Conservation (phyloP, 2,329 filamentous ascomycete species). For the Orbilia javanica region DNA sequence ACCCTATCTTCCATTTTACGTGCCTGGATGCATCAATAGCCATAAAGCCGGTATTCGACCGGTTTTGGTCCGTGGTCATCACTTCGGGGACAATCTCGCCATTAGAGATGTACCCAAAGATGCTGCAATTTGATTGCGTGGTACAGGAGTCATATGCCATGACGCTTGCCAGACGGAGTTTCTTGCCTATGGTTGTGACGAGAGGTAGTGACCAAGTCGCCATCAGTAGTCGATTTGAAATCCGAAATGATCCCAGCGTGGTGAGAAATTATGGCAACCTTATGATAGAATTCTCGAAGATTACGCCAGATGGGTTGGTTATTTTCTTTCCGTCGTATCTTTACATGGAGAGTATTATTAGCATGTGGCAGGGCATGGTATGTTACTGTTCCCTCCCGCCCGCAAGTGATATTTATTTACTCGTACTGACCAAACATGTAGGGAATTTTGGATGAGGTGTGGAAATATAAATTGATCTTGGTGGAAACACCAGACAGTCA, state of each 20-base stretch:
- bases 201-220: conserved; percentile 92
- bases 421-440: conserved; percentile 12
- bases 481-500: conserved; percentile 98
- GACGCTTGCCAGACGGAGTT: conserved; percentile 93
- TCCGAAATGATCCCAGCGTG: conserved; percentile 95
- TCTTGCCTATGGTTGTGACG: conserved; percentile 97
- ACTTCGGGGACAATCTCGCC: conserved; percentile 97
- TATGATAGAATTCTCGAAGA: conserved; percentile 92
- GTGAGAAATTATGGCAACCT: conserved; percentile 96
- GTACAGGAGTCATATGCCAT: conserved; percentile 98
- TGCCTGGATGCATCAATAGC: conserved; percentile 97
- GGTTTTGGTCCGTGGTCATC: conserved; percentile 98
- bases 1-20: conserved; percentile 96
- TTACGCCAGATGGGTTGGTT: conserved; percentile 97
- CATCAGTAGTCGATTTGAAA: conserved; percentile 93
- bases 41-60: conserved; percentile 96
- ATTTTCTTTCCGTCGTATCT: conserved; percentile 99
- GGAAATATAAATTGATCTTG: conserved; percentile 98
- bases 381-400: neutral
- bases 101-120: conserved; percentile 98
- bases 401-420: neutral
- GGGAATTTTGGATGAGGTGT: conserved; percentile 94
- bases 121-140: conserved; percentile 92
- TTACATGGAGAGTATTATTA: conserved; percentile 99
- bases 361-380: conserved; percentile 96